Percentiles rank a stretch among this genome's conserved stretches.
Evolutionary conservation across 2,329 filamentous ascomycete species (phyloP).

Genomic region (Nemania sp.): DNA sequence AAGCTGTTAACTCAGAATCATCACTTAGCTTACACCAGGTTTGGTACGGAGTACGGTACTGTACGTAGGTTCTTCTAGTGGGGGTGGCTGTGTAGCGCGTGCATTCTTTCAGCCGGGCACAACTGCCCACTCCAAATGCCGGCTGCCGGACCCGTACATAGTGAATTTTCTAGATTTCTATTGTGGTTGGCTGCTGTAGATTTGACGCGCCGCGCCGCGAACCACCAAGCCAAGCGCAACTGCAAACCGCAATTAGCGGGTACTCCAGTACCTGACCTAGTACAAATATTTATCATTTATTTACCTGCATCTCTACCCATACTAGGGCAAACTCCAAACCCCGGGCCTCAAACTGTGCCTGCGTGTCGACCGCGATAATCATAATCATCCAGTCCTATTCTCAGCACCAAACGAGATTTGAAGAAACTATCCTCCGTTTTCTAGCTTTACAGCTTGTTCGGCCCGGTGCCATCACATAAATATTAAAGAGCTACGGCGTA

Average conservation of each 20-base stretch:
- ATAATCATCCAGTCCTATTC: too few species aligned
- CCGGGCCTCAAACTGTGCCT: conserved; percentile 4
- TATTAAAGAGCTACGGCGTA: background rate
- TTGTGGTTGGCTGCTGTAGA: too few species aligned
- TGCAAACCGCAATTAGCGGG: too few species aligned
- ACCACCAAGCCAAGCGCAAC: too few species aligned
- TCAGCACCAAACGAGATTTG: too few species aligned
- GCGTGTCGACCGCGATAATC: background rate
- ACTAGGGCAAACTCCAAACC: conserved; percentile 3
- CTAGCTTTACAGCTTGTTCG: too few species aligned
- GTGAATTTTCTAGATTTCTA: background rate
- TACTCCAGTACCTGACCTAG: background rate
- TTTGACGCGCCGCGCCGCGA: conserved; percentile 36
- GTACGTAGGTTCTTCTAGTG: background rate
- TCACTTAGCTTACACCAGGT: too few species aligned
- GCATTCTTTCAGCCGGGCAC: too few species aligned
- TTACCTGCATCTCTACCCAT: conserved; percentile 7
- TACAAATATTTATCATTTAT: conserved; percentile 18
- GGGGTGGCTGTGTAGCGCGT: too few species aligned
- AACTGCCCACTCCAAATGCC: background rate
- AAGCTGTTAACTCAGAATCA: too few species aligned
- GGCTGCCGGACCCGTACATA: background rate
- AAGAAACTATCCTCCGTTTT: too few species aligned
- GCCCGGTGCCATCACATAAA: background rate
- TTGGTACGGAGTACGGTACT: too few species aligned